Base-by-base conservation (phyloP, 2,329 filamentous ascomycete species). In the Claviceps maximensis region DNA sequence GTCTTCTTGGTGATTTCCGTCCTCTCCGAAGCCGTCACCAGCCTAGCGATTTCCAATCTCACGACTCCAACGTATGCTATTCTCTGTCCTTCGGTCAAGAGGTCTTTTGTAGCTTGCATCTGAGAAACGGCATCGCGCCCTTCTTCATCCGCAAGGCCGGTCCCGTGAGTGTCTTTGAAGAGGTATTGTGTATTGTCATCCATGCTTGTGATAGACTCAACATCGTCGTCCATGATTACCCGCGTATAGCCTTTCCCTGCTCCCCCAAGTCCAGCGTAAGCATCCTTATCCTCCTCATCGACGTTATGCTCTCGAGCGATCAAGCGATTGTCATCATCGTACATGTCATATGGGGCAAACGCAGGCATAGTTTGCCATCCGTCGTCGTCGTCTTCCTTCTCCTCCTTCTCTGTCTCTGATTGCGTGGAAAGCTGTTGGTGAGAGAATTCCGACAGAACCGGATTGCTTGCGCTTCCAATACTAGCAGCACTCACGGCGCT, bases 111-210 rank as follows among this genome's bases (percentile, higher is more conserved):
- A 9, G 93, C 87, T 68, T 97, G 86, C 76, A 98, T 85, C 67
- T 98, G 93, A 49, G 86, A 84, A 42, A 95, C 71, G 4, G 90
- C 82, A 68, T 97, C 93, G 51, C 90, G 80, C 55, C 87, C 83
- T 52, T 93, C 88, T 25, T 95, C 90, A 25, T 59, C 58, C 23
- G 74, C 74, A 54, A 77, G 79, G 61, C 71, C 77, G 2, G 76
- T 84, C 46, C 73, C 76, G 15, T 45, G 76, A 15, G 76, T 69
- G 55, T 89, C 83, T 59, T 88, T 91, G 74, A 98, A 98, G 3
- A 98, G 77, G 66, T 98, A 98, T 53, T 89, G 83, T 0, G 93
- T 98, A 62, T 97, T 91, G 54, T 98, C 93, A 65, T 98, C 93
- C 82, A 98, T 82, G 70, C 91, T 97, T 3, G 89, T 98, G 49